Base-by-base conservation (phyloP, 2,329 filamentous ascomycete genomes). In the Pseudocercospora fuligena region DNA sequence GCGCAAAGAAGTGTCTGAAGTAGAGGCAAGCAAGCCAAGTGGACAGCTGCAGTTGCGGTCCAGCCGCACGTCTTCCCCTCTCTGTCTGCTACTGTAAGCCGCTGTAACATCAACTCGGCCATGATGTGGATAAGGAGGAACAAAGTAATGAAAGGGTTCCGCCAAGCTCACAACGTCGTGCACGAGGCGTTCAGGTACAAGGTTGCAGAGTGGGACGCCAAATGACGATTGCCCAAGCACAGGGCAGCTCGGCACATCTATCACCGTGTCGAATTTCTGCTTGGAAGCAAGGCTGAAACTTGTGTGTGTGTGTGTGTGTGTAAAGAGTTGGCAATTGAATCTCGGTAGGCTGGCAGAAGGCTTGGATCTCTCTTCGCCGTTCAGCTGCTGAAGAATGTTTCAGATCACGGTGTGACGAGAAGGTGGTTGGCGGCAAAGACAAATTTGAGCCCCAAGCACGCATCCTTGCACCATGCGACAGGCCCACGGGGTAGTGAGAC, bases 111-210 rank as follows among this genome's bases (percentile, higher is more conserved):
- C 36, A 40, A 4, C 6, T n/a, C 36, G 36, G 36, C 36, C 36
- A 43, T 6, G 16, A 19, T 43, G 40, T 16, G 40, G 16, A 16
- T 51, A 27, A 23, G 9, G 11, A 51, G 19, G 47, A 25, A 49
- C n/a, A 5, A 3, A 25, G 49, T 54, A 16, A 53, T 53, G 19
- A 51, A 25, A 51, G 47, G 21, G 14, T 53, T 11, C 19, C 21
- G 23, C 49, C 23, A 29, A 53, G 46, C n/a, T 47, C n/a, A n/a
- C n/a, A 47, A 47, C 46, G n/a, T 36, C 36, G 36, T 7, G 46
- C 46, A 49, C 47, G 23, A 56, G 27, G 27, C 51, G 51, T 56
- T 56, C 27, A 56, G 51, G 51, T 33, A 56, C 51, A 56, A 56
- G 51, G 51, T 56, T 56, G 51, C 25, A 31, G 5, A 16, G 51